Base-by-base conservation (phyloP, 2,329 filamentous ascomycete genomes). In the Aureobasidium sp. region DNA sequence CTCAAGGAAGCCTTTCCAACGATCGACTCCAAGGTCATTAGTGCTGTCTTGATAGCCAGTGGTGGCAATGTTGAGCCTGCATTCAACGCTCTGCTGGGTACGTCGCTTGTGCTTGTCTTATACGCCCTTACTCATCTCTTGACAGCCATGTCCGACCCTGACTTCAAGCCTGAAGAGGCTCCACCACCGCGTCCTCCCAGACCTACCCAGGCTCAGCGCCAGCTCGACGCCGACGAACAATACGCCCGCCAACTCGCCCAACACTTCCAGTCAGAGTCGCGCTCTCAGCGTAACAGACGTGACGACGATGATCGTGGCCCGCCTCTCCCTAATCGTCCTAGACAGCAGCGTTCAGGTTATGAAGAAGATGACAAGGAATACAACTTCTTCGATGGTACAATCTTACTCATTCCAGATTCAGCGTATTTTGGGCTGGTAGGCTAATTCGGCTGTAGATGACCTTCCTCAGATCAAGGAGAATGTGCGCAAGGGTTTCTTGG, bases 241-340 rank as follows among this genome's bases (percentile, higher is more conserved):
- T 96, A 96, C 75, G 93, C 93, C 37, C 88, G 94, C 64, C 92
- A 95, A 75, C 84, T 99, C 36, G 92, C 93, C 2, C 88, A 97
- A 74, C 91, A 97, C 69, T 97, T 92, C 76, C 86, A 82, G 63
- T 65, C 59, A 29, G 65, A 63, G 21, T 64, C 65, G 11, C 64
- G 61, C n/a, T 52, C 59, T 77, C 79, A 55, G 79, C 80, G 64
- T 69, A 61, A 59, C 45, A 29, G 9, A 21, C 36, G 55, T 29
- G 63, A 70, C 65, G 73, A 69, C 67, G 72, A 67, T 69, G 70
- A 47, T 63, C 62, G 50, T 63, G 69, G 57, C 32, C 67, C 70
- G 69, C 67, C 74, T 72, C 64, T 77, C 75, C 68, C 77, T 70
- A 70, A 74, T 71, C 67, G 80, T 76, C 54, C 54, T 13, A 59